Conservation (phyloP, 148 eudicot species). For the Rhododendron simsii region DNA sequence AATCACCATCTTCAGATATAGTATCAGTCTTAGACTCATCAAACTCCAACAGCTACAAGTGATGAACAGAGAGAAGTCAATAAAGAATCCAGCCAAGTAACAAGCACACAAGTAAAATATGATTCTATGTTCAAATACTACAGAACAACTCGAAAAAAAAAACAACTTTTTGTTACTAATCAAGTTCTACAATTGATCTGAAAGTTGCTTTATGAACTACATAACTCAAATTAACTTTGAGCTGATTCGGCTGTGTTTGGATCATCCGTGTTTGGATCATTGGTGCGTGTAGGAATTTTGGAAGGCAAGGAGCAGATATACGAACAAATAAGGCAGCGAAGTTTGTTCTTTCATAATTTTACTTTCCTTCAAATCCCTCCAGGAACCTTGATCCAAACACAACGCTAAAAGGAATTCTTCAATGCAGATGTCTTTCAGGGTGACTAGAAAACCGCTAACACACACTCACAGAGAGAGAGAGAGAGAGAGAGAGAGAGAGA, state of each 20-base stretch:
- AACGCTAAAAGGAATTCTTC: neutral
- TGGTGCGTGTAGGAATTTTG: neutral
- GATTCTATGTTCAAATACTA: neutral
- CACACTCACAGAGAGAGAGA: no score
- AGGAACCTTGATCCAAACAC: neutral
- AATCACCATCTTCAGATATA: constrained; percentile 29
- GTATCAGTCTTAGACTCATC: constrained; percentile 64
- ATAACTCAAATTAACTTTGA: neutral
- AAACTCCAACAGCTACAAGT: constrained; percentile 75
- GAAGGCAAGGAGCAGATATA: neutral
- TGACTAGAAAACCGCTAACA: neutral
- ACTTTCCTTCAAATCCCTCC: neutral
- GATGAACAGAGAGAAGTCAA: neutral
- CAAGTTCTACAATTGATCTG: neutral
- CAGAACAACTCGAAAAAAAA: neutral
- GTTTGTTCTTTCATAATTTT: neutral
- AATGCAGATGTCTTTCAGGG: neutral
- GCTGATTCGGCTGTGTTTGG: neutral
- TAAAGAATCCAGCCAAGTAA: neutral
- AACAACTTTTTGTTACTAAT: neutral
- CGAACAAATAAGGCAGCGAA: neutral
- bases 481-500: no score
- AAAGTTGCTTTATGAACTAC: neutral
- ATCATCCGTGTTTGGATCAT: neutral
- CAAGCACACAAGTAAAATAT: neutral